These are phyloP conservation scores for Antitrichia curtipendula DNA, from an alignment of 225 moss, liverwort and hornwort species.

Conservation along the genomic window DNA sequence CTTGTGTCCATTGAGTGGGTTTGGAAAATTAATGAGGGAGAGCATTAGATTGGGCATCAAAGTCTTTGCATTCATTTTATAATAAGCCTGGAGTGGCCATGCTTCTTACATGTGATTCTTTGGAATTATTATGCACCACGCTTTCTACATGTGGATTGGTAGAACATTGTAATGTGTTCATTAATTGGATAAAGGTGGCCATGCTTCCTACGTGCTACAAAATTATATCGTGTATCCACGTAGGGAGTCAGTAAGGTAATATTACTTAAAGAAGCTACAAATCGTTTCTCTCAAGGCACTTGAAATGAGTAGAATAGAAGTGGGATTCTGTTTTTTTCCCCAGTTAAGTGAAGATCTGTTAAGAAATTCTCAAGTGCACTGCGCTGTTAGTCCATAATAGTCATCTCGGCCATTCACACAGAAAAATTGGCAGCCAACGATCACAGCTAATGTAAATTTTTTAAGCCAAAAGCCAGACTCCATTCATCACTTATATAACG, in stretches of 20 bases:
- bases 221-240: background rate
- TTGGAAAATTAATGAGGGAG: background rate
- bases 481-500: background rate
- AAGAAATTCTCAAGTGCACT: background rate
- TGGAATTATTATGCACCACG: background rate
- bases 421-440: background rate
- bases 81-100: background rate
- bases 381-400: too few relatives aligned
- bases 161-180: background rate
- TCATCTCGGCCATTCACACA: background rate
- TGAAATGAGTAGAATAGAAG: background rate
- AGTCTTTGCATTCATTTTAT: background rate
- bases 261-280: background rate
- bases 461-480: background rate
- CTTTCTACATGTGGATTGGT: background rate
- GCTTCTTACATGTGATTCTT: background rate
- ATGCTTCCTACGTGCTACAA: background rate
- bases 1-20: background rate
- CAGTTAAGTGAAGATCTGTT: too few relatives aligned
- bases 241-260: too few relatives aligned
- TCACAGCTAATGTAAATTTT: background rate
- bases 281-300: background rate
- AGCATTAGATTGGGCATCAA: background rate
- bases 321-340: background rate
- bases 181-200: background rate